A percentile compares a stretch with the other conserved stretches of the same genome.
Conservation (phyloP, 768 basidiomycete species). For the Leucosporidium scottii region DNA sequence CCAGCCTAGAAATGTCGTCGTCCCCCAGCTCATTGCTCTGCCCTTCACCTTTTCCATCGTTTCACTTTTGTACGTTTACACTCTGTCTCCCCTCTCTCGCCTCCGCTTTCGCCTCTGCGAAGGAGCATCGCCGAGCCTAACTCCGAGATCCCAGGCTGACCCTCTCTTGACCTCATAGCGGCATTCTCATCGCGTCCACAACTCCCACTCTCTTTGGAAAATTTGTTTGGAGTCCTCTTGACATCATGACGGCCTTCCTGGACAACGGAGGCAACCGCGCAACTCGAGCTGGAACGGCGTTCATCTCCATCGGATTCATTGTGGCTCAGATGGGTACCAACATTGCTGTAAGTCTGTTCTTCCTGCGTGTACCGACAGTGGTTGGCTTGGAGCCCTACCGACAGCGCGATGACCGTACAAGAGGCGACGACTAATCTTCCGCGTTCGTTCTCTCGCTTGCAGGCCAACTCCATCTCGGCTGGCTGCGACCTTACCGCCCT, state of each 20-base stretch:
- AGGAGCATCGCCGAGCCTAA: background rate
- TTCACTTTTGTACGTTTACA: conserved; percentile 57
- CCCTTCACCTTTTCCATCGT: conserved; percentile 67
- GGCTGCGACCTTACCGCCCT: conserved; percentile 76
- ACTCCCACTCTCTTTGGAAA: conserved; percentile 60
- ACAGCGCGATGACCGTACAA: too few species aligned
- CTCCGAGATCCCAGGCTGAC: background rate
- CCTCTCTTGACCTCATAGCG: background rate
- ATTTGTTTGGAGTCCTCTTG: conserved; percentile 71
- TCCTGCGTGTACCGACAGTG: too few species aligned
- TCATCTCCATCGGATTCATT: conserved; percentile 58
- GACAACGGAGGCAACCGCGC: conserved; percentile 2
- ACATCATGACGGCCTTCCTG: conserved; percentile 26
- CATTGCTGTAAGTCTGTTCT: conserved; percentile 47
- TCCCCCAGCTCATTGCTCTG: conserved; percentile 62
- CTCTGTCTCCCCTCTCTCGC: background rate
- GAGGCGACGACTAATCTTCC: too few species aligned
- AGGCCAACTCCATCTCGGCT: conserved; percentile 63
- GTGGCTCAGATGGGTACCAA: conserved; percentile 52
- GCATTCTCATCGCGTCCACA: conserved; percentile 69
- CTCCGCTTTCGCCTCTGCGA: background rate
- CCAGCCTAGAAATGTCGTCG: conserved; percentile 49
- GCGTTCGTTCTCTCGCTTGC: too few species aligned
- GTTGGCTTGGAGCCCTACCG: background rate
- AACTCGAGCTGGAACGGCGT: conserved; percentile 52